Evolutionary conservation across 2,329 filamentous ascomycete genomes (phyloP).

Genomic region (Sarocladiaceae sp.): DNA sequence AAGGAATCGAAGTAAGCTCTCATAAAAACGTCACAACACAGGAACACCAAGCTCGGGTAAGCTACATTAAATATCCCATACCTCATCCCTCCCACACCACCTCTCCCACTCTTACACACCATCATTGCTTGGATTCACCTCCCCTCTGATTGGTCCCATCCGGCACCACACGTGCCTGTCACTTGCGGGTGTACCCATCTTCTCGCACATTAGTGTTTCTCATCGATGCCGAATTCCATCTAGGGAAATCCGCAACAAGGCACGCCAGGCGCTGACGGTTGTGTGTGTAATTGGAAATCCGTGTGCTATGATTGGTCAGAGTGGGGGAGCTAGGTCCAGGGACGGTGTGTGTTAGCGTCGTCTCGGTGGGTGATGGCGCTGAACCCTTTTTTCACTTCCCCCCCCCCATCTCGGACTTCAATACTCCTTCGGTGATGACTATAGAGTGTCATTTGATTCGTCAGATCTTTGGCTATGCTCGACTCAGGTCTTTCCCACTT

Average conservation of each 20-base stretch:
- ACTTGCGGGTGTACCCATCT: too few species aligned
- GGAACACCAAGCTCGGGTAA: too few species aligned
- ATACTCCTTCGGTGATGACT: too few species aligned
- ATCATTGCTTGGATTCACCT: constrained; percentile 5
- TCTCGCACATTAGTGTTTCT: too few species aligned
- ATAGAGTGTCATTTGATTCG: too few species aligned
- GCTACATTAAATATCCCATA: too few species aligned
- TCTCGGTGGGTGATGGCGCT: too few species aligned
- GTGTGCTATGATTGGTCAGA: constrained; percentile 1
- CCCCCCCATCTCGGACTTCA: background rate
- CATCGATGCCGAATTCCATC: too few species aligned
- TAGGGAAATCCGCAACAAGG: too few species aligned
- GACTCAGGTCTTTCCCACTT: background rate
- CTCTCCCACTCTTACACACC: background rate
- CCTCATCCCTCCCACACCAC: background rate
- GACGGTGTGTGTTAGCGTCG: background rate
- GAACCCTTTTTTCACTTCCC: constrained; percentile 2
- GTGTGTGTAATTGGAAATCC: background rate
- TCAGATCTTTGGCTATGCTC: background rate
- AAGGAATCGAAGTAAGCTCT: too few species aligned
- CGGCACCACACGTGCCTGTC: background rate
- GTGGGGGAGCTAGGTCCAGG: too few species aligned
- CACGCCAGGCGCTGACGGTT: background rate
- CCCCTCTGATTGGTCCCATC: background rate
- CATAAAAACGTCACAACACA: too few species aligned